A percentile compares a stretch with the other conserved stretches of the same genome.
phyloP scores from a whole-genome alignment of 306 rosid species.

The Cucurbita argyrosperma region DNA sequence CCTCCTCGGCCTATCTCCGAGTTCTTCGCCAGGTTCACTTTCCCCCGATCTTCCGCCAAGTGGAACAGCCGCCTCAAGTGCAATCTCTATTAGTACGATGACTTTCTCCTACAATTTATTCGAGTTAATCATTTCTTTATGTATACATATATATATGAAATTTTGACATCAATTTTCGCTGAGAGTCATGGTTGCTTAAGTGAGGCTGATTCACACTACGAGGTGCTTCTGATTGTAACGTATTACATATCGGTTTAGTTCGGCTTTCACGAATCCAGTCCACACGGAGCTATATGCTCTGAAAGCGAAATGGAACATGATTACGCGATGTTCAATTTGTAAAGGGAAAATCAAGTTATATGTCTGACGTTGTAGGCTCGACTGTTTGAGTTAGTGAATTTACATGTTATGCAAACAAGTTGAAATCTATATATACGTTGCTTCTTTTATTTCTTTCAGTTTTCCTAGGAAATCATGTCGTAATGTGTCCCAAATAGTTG shows the following conservation, averaged over 20 bases:
- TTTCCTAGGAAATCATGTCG: not conserved
- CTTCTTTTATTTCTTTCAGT: not conserved
- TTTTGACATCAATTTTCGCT: not conserved
- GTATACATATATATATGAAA: not conserved
- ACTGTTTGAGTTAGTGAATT: not conserved
- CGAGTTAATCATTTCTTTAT: not conserved
- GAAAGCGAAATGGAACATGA: not conserved
- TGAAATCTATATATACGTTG: not conserved
- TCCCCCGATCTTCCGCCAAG: conserved; percentile 66
- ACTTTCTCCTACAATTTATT: not conserved
- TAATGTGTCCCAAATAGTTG: not conserved
- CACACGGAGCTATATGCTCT: not conserved
- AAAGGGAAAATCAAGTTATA: not conserved
- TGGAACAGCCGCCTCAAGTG: conserved; percentile 98
- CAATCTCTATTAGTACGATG: conserved; percentile 86
- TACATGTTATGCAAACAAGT: not conserved
- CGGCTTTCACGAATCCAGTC: not conserved
- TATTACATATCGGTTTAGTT: not conserved
- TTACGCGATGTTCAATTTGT: not conserved
- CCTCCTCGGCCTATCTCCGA: conserved; percentile 93
- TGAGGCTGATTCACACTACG: not conserved
- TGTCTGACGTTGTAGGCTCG: not conserved
- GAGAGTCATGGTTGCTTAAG: not conserved
- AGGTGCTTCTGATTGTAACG: not conserved
- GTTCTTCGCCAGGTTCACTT: conserved; percentile 84